These are phyloP conservation scores for Mycotypha africana DNA, from an alignment of 371 early-diverging fungal genomes.

Conservation along the genomic window DNA sequence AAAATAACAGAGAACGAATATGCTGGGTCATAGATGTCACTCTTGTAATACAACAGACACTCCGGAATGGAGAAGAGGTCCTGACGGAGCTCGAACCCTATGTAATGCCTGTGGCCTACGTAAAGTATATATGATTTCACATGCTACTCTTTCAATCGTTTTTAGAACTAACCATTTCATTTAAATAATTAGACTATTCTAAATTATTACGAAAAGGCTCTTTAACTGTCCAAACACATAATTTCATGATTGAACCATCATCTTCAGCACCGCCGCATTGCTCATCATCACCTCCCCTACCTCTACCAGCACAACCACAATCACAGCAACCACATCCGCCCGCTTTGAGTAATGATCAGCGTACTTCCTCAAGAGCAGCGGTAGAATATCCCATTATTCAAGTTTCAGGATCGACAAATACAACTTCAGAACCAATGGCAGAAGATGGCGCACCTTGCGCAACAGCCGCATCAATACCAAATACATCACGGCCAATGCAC, in stretches of 20 bases:
- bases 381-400: too few species aligned
- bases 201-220: constrained; percentile 22
- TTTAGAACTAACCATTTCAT: neutral
- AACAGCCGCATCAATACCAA: too few species aligned
- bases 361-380: too few species aligned
- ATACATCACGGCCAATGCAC: too few species aligned
- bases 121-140: constrained; percentile 31
- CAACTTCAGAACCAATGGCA: too few species aligned
- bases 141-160: too few species aligned
- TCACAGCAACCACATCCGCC: too few species aligned
- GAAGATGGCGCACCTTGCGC: too few species aligned
- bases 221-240: constrained; percentile 20
- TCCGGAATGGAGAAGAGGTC: constrained; percentile 70
- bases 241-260: constrained; percentile 6
- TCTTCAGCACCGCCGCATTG: neutral
- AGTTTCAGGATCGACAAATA: too few species aligned
- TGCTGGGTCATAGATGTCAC: constrained; percentile 44
- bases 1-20: constrained; percentile 21
- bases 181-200: constrained; percentile 16
- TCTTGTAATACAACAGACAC: constrained; percentile 60
- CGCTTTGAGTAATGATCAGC: too few species aligned
- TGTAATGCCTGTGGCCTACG: constrained; percentile 70
- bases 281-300: too few species aligned
- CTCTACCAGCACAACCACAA: too few species aligned
- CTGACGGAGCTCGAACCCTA: constrained; percentile 60